Base-by-base conservation (phyloP, 1,284 basidiomycete genomes). In the Irpex sp. region DNA sequence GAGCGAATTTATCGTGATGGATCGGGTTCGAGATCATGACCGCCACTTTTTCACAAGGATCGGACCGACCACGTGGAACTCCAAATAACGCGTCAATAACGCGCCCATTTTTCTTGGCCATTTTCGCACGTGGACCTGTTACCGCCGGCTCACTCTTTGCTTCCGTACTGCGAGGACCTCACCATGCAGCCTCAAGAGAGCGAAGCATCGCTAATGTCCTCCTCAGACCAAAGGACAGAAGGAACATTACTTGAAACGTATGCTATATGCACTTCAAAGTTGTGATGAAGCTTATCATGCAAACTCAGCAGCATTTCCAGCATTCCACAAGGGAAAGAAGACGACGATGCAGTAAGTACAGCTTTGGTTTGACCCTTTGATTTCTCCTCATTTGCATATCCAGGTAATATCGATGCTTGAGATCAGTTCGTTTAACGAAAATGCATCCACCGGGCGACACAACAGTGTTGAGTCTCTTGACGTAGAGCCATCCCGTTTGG, bases 31-130 rank as follows among this genome's bases (percentile, higher is more conserved):
- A 47, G 40, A n/a, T 47, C n/a, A n/a, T 13, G 40, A 11, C 11
- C 13, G 31, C 11, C 17, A 57, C 31, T 40, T 37, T 57, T 37
- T 17, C 31, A 15, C 44, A 9, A 26, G 19, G 38, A 11, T 37
- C 47, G 9, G 59, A 37, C 13, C 11, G 31, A 17, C 19, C 61
- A 62, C 57, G 57, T 58, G 61, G 36, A n/a, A 11, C 17, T 36
- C 61, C 61, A 64, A 64, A 64, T 36, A 64, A 64, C 63, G 63
- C 63, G 63, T 64, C 40, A 62, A 62, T 34, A 64, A 64, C 40
- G 40, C 60, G 60, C 49, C 34, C 36, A 17, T 31, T 52, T 13
- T 57, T 49, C 36, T 37, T 15, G 44, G 44, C 17, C 17, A 17
- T 17, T 17, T 47, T 47, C 44, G 17, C 44, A 47, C 44, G 11